Conservation (phyloP, 352 stramenopile species). For the Pythium coloratum region DNA sequence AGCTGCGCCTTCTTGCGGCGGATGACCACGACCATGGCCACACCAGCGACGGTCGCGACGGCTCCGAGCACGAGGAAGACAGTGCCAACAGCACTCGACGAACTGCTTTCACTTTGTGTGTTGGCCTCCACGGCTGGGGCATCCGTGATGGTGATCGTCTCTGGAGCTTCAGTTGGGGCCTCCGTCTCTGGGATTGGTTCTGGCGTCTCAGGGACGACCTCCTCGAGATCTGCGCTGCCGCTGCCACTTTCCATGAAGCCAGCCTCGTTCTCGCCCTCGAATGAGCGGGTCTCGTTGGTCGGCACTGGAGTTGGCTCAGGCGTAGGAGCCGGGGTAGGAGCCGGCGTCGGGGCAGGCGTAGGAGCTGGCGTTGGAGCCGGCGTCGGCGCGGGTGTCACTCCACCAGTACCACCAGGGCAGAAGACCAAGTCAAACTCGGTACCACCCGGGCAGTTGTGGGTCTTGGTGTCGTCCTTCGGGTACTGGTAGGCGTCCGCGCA, state of each 20-base stretch:
- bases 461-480: constrained; percentile 45
- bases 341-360: constrained; percentile 14
- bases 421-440: constrained; percentile 40
- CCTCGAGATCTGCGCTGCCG: not conserved
- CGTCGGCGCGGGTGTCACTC: constrained; percentile 18
- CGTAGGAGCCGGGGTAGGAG: constrained; percentile 20
- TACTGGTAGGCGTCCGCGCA: constrained; percentile 38
- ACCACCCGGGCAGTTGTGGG: constrained; percentile 35
- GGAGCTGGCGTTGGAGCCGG: constrained; percentile 21
- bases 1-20: constrained; percentile 36
- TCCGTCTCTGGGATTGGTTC: constrained; percentile 4
- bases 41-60: constrained; percentile 18
- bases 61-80: constrained; percentile 24
- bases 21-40: constrained; percentile 33
- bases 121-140: constrained; percentile 19
- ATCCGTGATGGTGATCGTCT: constrained; percentile 6
- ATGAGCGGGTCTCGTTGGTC: constrained; percentile 10
- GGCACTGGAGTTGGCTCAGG: constrained; percentile 6
- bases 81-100: not conserved
- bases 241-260: constrained; percentile 4
- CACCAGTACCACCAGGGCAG: constrained; percentile 29
- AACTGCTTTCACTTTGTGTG: constrained; percentile 10
- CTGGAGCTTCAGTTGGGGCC: constrained; percentile 1
- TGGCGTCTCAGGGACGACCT: not conserved
- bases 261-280: constrained; percentile 14